Evolutionary conservation across 1,139 yeast genomes (phyloP), one percentile per base, ranked within the genome.

Genomic region (Debaryomyces fabryi): DNA sequence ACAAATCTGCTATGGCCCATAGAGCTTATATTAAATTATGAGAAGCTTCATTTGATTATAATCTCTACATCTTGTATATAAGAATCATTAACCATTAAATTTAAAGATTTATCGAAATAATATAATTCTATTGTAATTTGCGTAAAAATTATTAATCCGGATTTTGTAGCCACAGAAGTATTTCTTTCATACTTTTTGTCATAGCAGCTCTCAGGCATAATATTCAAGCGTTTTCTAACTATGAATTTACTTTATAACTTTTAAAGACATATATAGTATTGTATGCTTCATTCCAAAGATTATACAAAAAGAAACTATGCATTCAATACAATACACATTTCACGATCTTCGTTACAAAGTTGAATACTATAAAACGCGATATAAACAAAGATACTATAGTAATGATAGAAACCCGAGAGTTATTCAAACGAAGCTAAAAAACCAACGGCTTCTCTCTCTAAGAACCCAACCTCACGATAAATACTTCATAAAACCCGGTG

Each of bases 1-100:
- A 92, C 70, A 89, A 86, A 72, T 73, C 82, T 52, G 97, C 97
- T 45, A 85, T 90, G 65, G 81, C 86, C 46, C 88, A 85, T 65
- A 85, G 95, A 83, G 85, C 93, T 51, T 85, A 82, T 65, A 77
- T 84, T 56, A 79, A 71, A 59, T 65, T 82, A 50, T 72, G 58
- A 42, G 37, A 5, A 15, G 25, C 16, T 30, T 21, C 24, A 15
- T 24, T 10, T 34, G 27, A 33, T 20, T n/a, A 42, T 34, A 25
- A 27, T 34, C 33, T 35, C 24, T 33, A 21, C 27, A 33, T 21
- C 45, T 34, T 34, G 39, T 42, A 34, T 42, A 42, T 42, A 42
- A 40, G 24, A 15, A 40, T 30, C 27, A 40, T 40, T 40, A 27
- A 40, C 35, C 43, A 23, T 30, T 40, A 13, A 40, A n/a, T 12